phyloP scores from a whole-genome alignment of 495 filamentous ascomycete species.

The Neurospora sp. region DNA sequence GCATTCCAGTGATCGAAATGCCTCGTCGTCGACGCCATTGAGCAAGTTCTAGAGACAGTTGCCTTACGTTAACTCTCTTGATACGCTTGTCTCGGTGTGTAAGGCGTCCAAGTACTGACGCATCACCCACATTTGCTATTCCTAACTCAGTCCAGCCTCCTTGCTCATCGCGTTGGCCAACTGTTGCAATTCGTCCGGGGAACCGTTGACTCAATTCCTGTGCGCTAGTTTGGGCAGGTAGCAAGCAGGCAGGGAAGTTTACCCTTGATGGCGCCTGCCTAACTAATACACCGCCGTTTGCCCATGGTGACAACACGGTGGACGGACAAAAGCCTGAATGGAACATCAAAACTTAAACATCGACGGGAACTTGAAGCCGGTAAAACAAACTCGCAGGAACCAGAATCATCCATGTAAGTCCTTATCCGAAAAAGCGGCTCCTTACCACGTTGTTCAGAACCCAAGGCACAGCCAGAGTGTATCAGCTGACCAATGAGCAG shows the following conservation, averaged over 20 bases:
- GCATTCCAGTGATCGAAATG: neutral
- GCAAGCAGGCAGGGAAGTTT: neutral
- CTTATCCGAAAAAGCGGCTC: neutral
- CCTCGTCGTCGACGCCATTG: neutral
- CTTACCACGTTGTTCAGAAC: neutral
- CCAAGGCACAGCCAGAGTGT: neutral
- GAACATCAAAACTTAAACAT: neutral
- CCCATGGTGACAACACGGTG: neutral
- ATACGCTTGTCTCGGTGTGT: neutral
- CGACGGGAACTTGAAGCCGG: neutral
- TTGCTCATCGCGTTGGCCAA: neutral
- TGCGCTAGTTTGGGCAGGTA: neutral
- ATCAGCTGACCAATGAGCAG: neutral
- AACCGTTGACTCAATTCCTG: neutral
- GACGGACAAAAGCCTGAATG: neutral
- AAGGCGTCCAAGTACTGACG: neutral
- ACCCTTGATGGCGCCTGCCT: neutral
- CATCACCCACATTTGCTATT: neutral
- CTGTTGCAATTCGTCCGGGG: neutral
- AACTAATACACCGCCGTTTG: neutral
- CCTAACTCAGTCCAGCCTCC: neutral
- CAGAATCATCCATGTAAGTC: neutral
- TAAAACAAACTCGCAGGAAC: neutral
- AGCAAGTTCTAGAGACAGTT: neutral
- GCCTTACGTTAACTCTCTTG: neutral